These are phyloP conservation scores for Coffea eugenioides DNA, from an alignment of 257 asterid species.

Conservation along the genomic window DNA sequence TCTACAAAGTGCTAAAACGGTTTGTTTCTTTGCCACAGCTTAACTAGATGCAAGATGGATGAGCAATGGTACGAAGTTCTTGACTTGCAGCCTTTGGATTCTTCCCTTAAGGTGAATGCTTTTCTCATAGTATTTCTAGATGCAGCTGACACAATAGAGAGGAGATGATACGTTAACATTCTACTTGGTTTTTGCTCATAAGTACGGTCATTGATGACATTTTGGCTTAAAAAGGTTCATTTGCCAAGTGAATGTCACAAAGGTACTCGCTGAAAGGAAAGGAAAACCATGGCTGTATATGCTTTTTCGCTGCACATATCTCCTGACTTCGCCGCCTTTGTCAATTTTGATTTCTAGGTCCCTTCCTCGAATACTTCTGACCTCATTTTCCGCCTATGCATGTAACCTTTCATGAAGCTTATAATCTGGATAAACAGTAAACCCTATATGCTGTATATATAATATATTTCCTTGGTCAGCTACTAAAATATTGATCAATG, in stretches of 20 bases:
- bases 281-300: not conserved
- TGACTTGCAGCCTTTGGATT: not conserved
- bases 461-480: not conserved
- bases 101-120: not conserved
- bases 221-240: too few species aligned
- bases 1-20: not conserved
- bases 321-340: not conserved
- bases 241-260: not conserved
- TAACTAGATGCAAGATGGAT: not conserved
- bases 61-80: not conserved
- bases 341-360: not conserved
- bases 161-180: not conserved
- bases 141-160: not conserved
- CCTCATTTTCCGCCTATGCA: not conserved
- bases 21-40: not conserved
- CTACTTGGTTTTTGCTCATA: not conserved
- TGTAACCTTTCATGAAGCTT: not conserved
- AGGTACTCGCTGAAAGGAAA: not conserved
- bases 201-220: not conserved
- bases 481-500: not conserved
- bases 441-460: not conserved
- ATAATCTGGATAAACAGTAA: not conserved
- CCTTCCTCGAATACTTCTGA: not conserved
- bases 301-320: not conserved
- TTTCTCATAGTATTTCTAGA: not conserved